Evolutionary conservation across 306 rosid species (phyloP).

Genomic region (Trifolium subterraneum): DNA sequence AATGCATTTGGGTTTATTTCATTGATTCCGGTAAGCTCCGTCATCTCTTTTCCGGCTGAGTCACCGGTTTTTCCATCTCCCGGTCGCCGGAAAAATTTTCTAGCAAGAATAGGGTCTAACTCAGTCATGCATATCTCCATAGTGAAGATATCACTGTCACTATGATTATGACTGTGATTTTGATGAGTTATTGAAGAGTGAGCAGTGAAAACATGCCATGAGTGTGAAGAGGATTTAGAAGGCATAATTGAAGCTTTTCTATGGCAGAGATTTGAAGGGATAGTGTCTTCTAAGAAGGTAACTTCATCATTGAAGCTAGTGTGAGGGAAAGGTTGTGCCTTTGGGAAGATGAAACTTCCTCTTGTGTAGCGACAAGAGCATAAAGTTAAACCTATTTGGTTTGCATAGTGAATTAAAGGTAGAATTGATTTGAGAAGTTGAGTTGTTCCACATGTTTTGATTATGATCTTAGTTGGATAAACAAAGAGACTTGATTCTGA

Average conservation of each 20-base stretch:
- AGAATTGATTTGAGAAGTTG: conserved; percentile 87
- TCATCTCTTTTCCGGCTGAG: conserved; percentile 84
- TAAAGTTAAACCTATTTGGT: conserved; percentile 60
- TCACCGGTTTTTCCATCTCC: conserved; percentile 66
- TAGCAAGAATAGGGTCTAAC: conserved; percentile 72
- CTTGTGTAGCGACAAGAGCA: conserved; percentile 82
- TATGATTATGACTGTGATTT: background rate
- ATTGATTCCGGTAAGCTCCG: conserved; percentile 70
- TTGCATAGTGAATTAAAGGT: conserved; percentile 77
- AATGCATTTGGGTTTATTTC: conserved; percentile 70
- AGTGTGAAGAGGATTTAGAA: conserved; percentile 69
- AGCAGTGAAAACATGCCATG: conserved; percentile 96
- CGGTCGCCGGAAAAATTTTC: conserved; percentile 64
- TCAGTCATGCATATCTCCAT: conserved; percentile 97
- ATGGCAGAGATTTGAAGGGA: conserved; percentile 68
- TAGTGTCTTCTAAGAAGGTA: conserved; percentile 57
- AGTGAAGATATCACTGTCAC: conserved; percentile 53
- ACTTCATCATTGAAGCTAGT: conserved; percentile 87
- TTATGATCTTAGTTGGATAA: conserved; percentile 90
- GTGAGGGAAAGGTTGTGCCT: conserved; percentile 85
- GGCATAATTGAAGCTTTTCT: conserved; percentile 93
- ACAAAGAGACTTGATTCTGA: conserved; percentile 98
- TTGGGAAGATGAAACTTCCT: conserved; percentile 89
- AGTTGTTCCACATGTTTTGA: conserved; percentile 98
- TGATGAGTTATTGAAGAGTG: conserved; percentile 24